phyloP scores from a whole-genome alignment of 2,329 filamentous ascomycete species.

The Cladosporium austrohemisphaericum region DNA sequence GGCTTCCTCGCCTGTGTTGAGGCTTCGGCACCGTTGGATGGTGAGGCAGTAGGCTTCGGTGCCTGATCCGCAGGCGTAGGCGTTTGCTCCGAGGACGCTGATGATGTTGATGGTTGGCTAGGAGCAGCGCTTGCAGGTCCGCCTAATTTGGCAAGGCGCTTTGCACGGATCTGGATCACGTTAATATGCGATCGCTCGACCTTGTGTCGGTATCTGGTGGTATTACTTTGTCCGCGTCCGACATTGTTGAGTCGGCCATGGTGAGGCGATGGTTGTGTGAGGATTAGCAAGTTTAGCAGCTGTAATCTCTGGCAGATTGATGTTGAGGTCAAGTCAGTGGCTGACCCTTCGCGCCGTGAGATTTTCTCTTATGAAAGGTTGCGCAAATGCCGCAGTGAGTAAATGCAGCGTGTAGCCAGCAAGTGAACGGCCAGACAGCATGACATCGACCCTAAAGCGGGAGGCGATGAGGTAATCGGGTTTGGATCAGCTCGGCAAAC shows the following conservation, averaged over 20 bases:
- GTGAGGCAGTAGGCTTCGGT: slow-evolving; percentile 9
- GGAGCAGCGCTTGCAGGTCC: slow-evolving; percentile 31
- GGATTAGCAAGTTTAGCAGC: not conserved
- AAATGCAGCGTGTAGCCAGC: too few relatives aligned
- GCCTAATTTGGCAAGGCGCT: slow-evolving; percentile 62
- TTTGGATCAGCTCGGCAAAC: too few relatives aligned
- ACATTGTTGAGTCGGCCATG: slow-evolving; percentile 32
- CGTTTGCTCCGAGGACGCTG: slow-evolving; percentile 15
- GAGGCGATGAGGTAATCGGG: too few relatives aligned
- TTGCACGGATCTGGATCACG: slow-evolving; percentile 57
- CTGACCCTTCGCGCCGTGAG: too few relatives aligned
- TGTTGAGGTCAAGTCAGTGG: too few relatives aligned
- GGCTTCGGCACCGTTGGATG: slow-evolving; percentile 12
- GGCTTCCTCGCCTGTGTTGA: slow-evolving; percentile 3
- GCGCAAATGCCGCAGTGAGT: too few relatives aligned
- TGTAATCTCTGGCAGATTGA: too few relatives aligned
- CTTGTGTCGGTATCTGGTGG: slow-evolving; percentile 5
- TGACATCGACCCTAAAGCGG: too few relatives aligned
- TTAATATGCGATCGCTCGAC: slow-evolving; percentile 16
- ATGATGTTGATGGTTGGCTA: slow-evolving; percentile 16
- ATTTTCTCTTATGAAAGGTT: too few relatives aligned
- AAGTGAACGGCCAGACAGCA: too few relatives aligned
- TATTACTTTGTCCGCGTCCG: slow-evolving; percentile 50
- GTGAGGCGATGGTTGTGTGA: too few relatives aligned
- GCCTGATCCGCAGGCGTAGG: slow-evolving; percentile 16